Evolutionary conservation across 257 asterid genomes (phyloP), one percentile per base, ranked within the genome.

Genomic region (Solanum tarijense): DNA sequence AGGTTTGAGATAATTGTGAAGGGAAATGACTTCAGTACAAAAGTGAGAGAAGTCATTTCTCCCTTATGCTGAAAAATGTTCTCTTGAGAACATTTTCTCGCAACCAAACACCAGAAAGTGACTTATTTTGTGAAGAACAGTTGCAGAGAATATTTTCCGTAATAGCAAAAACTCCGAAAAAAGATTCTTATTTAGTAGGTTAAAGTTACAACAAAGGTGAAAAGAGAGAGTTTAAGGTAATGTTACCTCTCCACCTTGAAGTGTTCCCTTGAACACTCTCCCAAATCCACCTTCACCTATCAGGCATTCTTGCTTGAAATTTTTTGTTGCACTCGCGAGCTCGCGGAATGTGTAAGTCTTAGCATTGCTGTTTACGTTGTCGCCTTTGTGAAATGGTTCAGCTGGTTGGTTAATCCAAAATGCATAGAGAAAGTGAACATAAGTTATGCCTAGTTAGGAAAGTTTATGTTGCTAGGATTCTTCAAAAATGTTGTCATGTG

Each of bases 241-340:
- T 39, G 39, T 88, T 88, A 88, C 90, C 91, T 89, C 76, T 20
- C 89, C 91, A 41, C 73, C 83, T 12, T 87, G 88, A 87, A 89
- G 76, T 8, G 89, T 87, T 65, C 88, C 91, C 78, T 89, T 89
- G 83, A 72, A 89, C 41, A 89, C 86, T 74, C 86, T 84, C 20
- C 91, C 91, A 41, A 78, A 89, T 62, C 84, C 89, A 38, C 84
- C 88, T 79, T 89, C 90, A 55, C 90, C 89, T 65, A 89, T 13
- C 32, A 86, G 58, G 84, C 87, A 78, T 89, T 86, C 90, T 68
- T 79, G 88, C 73, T 88, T 84, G 83, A 89, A 89, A 58, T 89
- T 89, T 16, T 86, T 89, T 65, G 89, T 86, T 23, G 90, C 90
- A 39, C 79, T 79, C 9, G 90, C 90, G 27, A 89, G 90, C 86